These are phyloP conservation scores for Lyophyllum semitale DNA, from an alignment of 768 basidiomycete species.

Conservation along the genomic window DNA sequence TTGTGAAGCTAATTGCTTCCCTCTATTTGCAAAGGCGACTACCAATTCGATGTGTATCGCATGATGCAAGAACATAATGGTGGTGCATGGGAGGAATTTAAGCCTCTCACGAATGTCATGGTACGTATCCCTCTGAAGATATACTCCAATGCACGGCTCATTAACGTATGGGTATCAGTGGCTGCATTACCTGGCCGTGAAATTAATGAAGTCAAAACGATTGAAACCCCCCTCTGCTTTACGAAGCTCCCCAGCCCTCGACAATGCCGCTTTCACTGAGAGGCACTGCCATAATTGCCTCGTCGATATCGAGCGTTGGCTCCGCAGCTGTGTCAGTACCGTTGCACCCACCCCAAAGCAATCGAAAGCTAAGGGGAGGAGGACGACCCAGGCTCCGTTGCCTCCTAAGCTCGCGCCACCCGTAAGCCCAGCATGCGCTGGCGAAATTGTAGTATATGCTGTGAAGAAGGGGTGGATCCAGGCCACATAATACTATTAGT, in stretches of 20 bases:
- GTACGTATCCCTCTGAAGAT: constrained; percentile 43
- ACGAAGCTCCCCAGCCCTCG: constrained; percentile 37
- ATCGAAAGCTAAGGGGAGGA: constrained; percentile 40
- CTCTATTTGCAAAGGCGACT: constrained; percentile 58
- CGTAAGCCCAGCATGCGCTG: constrained; percentile 47
- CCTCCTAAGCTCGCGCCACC: constrained; percentile 18
- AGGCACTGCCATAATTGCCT: constrained; percentile 71
- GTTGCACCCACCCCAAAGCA: constrained; percentile 25
- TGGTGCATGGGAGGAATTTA: constrained; percentile 72
- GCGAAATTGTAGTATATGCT: constrained; percentile 64
- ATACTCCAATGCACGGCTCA: neutral
- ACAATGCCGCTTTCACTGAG: constrained; percentile 52
- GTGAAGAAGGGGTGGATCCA: constrained; percentile 64
- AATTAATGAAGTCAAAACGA: constrained; percentile 71
- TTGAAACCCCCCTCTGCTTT: constrained; percentile 54
- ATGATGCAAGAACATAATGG: constrained; percentile 72
- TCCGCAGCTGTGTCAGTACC: constrained; percentile 47
- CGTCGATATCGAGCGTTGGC: constrained; percentile 61
- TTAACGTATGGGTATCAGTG: constrained; percentile 56
- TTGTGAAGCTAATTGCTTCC: neutral
- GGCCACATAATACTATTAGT: constrained; percentile 13
- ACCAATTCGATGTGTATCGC: constrained; percentile 94
- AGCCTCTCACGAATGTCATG: constrained; percentile 88
- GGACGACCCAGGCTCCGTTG: constrained; percentile 23
- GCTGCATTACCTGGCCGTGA: constrained; percentile 81